These are phyloP conservation scores for Rhodotorula sp. DNA, from an alignment of 1,284 basidiomycete species.

Conservation along the genomic window DNA sequence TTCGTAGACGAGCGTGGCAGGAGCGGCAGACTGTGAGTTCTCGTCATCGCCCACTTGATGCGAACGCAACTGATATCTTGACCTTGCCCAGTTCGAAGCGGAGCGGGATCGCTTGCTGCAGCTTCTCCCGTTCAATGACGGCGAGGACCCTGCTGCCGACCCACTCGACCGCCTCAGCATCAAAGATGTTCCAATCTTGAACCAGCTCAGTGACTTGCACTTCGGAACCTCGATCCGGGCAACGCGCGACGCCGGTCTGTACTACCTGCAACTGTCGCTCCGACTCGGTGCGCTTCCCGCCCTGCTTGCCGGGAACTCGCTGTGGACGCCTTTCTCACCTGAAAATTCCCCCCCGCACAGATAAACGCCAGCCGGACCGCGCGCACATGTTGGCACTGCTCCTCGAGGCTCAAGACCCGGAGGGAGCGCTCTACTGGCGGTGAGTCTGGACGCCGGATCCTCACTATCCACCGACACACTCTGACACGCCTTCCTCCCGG, in stretches of 20 bases:
- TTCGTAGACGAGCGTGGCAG: conserved; percentile 4
- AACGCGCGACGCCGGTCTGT: neutral
- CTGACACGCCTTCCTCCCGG: neutral
- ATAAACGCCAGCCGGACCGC: conserved; percentile 5
- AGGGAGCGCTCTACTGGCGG: conserved; percentile 7
- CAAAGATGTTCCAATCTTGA: conserved; percentile 1
- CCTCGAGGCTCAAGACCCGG: conserved; percentile 1
- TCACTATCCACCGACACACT: no score
- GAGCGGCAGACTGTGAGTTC: conserved; percentile 4
- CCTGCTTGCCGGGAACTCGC: no score
- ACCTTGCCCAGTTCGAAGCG: conserved; percentile 9
- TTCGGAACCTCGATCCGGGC: neutral
- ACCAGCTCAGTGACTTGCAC: conserved; percentile 1
- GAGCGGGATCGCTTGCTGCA: conserved; percentile 1
- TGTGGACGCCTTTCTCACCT: no score
- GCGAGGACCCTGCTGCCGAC: neutral
- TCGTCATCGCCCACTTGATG: no score
- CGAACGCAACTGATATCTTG: neutral
- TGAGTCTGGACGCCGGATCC: neutral
- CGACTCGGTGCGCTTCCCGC: neutral
- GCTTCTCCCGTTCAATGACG: neutral
- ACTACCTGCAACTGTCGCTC: conserved; percentile 2
- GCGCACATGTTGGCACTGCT: conserved; percentile 1
- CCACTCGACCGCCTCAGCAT: neutral
- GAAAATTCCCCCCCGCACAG: neutral